Conservation (phyloP, 768 basidiomycete genomes). For the Cystobasidium onofrii region DNA sequence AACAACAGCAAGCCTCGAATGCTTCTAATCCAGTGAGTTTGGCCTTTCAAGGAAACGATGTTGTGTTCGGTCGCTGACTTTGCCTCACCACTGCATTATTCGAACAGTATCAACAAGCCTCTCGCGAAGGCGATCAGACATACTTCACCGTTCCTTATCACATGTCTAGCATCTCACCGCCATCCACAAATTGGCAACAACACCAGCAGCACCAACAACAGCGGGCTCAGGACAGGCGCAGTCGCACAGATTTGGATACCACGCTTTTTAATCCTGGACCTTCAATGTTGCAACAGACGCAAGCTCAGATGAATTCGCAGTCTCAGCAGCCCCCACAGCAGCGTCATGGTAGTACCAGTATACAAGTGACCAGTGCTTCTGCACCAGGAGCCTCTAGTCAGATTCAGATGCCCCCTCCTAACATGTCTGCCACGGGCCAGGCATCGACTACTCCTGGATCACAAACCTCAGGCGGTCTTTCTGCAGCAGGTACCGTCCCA, state of each 20-base stretch:
- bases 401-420: background rate
- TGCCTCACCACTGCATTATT: too few relatives aligned
- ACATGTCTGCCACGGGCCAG: background rate
- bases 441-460: background rate
- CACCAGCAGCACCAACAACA: background rate
- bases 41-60: background rate
- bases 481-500: background rate
- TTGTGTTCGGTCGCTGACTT: background rate
- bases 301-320: background rate
- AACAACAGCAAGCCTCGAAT: background rate
- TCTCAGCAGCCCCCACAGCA: background rate
- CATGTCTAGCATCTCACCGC: background rate
- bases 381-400: background rate
- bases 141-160: background rate
- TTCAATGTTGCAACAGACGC: background rate
- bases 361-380: background rate
- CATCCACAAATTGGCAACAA: slow-evolving; percentile 1
- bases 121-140: background rate
- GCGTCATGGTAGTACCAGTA: background rate
- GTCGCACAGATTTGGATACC: background rate
- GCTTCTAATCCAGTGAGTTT: background rate
- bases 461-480: background rate
- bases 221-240: background rate
- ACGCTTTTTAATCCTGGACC: background rate
- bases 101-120: background rate